Evolutionary conservation across 179 eudicot genomes (phyloP).

Genomic region (Beta macrorhiza): DNA sequence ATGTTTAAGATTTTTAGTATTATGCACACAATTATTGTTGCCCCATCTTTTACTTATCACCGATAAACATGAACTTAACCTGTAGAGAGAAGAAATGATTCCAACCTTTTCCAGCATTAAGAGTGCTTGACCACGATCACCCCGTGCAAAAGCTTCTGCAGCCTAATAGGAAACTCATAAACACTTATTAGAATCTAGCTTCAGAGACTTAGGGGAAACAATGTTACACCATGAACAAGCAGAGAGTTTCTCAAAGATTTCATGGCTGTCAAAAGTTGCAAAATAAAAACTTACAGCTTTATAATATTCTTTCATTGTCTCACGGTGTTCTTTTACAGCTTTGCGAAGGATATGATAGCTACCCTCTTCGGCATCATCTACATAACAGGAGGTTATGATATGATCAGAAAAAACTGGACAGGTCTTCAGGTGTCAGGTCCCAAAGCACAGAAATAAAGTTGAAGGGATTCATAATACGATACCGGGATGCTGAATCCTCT

Average conservation of each 20-base stretch:
- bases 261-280: neutral
- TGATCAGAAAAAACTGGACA: neutral
- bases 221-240: neutral
- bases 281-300: slow-evolving; percentile 36
- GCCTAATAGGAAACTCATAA: slow-evolving; percentile 34
- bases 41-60: neutral
- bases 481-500: neutral
- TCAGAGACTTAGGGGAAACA: slow-evolving; percentile 1
- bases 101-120: slow-evolving; percentile 39
- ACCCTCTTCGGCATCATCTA: slow-evolving; percentile 35
- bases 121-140: slow-evolving; percentile 33
- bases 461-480: neutral
- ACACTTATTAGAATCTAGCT: slow-evolving; percentile 16
- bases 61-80: neutral
- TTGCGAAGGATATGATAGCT: slow-evolving; percentile 38
- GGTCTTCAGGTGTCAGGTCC: neutral
- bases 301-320: slow-evolving; percentile 38
- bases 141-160: slow-evolving; percentile 38
- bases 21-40: too few relatives aligned
- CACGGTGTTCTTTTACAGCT: slow-evolving; percentile 44
- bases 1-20: neutral
- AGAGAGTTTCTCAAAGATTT: neutral
- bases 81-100: neutral
- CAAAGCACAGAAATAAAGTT: slow-evolving; percentile 1
- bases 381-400: neutral